phyloP scores from a whole-genome alignment of 83 land plant genomes.

The Picea abies region DNA sequence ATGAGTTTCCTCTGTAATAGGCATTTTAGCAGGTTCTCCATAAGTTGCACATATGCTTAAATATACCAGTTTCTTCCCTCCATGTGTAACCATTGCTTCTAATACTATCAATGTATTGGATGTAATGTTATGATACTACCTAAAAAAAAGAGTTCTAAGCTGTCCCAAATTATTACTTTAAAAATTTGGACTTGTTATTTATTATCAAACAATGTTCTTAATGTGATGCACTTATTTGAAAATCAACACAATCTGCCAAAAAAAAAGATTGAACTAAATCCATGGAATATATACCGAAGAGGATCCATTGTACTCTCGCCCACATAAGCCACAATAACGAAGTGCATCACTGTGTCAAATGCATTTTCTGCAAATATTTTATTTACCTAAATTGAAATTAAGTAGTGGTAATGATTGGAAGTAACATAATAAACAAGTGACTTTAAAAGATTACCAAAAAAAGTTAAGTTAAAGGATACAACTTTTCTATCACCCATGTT shows the following conservation, averaged over 20 bases:
- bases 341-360: conserved; percentile 92
- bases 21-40: conserved; percentile 88
- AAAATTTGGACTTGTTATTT: neutral
- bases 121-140: conserved; percentile 90
- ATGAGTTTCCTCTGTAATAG: conserved; percentile 83
- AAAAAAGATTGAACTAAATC: neutral
- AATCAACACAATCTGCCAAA: conserved; percentile 9
- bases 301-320: conserved; percentile 91
- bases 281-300: conserved; percentile 51
- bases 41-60: conserved; percentile 94
- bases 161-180: conserved; percentile 4
- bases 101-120: conserved; percentile 73
- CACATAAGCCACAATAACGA: conserved; percentile 94
- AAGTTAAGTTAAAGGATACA: conserved; percentile 51
- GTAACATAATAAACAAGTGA: neutral
- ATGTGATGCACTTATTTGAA: neutral
- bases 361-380: conserved; percentile 77
- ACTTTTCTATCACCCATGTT: conserved; percentile 90
- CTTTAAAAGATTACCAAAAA: neutral
- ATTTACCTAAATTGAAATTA: conserved; percentile 52
- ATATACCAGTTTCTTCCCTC: conserved; percentile 74
- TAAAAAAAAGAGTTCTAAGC: conserved; percentile 17
- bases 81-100: conserved; percentile 77
- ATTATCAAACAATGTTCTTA: neutral
- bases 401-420: conserved; percentile 6